These are phyloP conservation scores for Obelidium mucronatum DNA, from an alignment of 192 early-diverging fungal species.

Conservation along the genomic window DNA sequence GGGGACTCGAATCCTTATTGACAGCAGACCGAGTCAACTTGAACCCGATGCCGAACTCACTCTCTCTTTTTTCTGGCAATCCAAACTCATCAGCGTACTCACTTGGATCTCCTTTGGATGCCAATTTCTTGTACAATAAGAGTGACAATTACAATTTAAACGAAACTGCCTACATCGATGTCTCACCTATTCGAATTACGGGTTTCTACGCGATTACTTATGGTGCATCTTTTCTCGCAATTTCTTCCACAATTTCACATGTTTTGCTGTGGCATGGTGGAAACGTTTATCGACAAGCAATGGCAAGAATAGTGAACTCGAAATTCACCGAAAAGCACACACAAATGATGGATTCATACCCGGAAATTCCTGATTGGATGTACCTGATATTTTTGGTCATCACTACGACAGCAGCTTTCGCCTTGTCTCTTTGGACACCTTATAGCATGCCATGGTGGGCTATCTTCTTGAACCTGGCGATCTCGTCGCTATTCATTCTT, in stretches of 20 bases:
- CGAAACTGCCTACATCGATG: slow-evolving; percentile 35
- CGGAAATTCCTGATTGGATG: slow-evolving; percentile 33
- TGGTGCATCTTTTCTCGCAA: slow-evolving; percentile 50
- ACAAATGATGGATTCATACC: slow-evolving; percentile 34
- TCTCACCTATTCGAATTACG: slow-evolving; percentile 26
- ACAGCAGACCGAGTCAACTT: neutral
- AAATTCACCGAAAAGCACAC: slow-evolving; percentile 9
- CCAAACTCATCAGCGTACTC: neutral
- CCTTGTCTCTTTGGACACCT: slow-evolving; percentile 33
- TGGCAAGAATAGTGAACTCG: too few species aligned
- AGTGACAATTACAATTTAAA: slow-evolving; percentile 33
- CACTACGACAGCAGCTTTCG: neutral
- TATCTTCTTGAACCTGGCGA: slow-evolving; percentile 39
- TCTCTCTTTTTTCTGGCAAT: slow-evolving; percentile 16
- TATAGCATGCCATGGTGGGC: slow-evolving; percentile 42
- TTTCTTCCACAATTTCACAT: slow-evolving; percentile 65
- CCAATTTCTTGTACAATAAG: slow-evolving; percentile 22
- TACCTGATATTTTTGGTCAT: slow-evolving; percentile 27
- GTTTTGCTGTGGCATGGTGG: slow-evolving; percentile 56
- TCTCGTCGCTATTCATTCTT: slow-evolving; percentile 62
- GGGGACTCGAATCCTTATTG: neutral
- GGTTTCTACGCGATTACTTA: slow-evolving; percentile 38
- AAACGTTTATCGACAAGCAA: slow-evolving; percentile 1
- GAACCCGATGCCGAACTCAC: slow-evolving; percentile 12
- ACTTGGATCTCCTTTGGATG: neutral